Conservation (phyloP, 805 yeast species). For the Wickerhamomyces sydowiorum region DNA sequence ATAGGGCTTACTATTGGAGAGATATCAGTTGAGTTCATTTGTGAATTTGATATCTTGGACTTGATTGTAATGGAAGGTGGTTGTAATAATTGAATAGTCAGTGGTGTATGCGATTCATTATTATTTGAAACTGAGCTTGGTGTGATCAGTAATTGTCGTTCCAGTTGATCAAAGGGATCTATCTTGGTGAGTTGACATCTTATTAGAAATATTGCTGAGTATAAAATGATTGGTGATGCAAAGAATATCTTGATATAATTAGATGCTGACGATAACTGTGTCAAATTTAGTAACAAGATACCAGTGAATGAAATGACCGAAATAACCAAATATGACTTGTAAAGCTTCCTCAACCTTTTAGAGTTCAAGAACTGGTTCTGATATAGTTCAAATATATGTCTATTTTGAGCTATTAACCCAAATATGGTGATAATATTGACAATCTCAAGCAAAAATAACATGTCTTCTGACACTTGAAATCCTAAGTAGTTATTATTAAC, state of each 20-base stretch:
- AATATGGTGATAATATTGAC: not conserved
- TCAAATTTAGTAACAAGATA: not conserved
- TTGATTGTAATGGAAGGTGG: too few relatives aligned
- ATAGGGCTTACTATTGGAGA: slow-evolving; percentile 6
- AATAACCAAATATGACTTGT: not conserved
- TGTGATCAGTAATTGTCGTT: not conserved
- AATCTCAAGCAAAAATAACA: not conserved
- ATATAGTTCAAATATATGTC: not conserved
- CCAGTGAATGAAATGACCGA: not conserved
- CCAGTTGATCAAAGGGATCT: not conserved
- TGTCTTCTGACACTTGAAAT: not conserved
- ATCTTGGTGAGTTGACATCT: not conserved
- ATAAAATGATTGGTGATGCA: not conserved
- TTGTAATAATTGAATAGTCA: not conserved
- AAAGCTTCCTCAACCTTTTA: not conserved
- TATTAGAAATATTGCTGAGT: not conserved
- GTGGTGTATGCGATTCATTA: not conserved
- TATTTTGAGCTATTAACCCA: not conserved
- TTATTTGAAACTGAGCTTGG: not conserved
- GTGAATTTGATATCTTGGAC: not conserved
- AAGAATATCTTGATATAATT: not conserved
- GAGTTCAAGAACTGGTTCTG: not conserved
- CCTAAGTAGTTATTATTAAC: too few relatives aligned
- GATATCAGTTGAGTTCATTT: slow-evolving; percentile 2
- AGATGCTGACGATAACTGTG: not conserved